These are phyloP conservation scores for grape (Vitis vinifera) DNA, from an alignment of 164 flowering plant species.

Conservation along the genomic window ASM3070453v1 NC_081816.1:6641001-6641500, in stretches of 20 bases:
- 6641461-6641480: constrained; percentile 53
- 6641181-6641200: background rate
- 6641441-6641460: constrained; percentile 60
- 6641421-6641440: constrained; percentile 32
- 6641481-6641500: constrained; percentile 35
- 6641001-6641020: constrained; percentile 1
- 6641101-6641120: background rate
- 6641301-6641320: constrained; percentile 6
- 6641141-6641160: constrained; percentile 15
- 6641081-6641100: constrained; percentile 6
- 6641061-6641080: background rate
- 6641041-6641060: background rate
- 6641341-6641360: background rate
- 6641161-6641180: background rate
- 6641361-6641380: constrained; percentile 17
- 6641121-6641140: constrained; percentile 1
- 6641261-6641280: constrained; percentile 13
- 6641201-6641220: background rate
- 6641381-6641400: constrained; percentile 30
- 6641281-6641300: constrained; percentile 10
- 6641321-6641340: background rate
- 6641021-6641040: background rate
- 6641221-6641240: constrained; percentile 7
- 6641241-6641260: constrained; percentile 8
- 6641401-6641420: constrained; percentile 37